Conservation (phyloP, 768 basidiomycete genomes). For the Suillus weaverae region DNA sequence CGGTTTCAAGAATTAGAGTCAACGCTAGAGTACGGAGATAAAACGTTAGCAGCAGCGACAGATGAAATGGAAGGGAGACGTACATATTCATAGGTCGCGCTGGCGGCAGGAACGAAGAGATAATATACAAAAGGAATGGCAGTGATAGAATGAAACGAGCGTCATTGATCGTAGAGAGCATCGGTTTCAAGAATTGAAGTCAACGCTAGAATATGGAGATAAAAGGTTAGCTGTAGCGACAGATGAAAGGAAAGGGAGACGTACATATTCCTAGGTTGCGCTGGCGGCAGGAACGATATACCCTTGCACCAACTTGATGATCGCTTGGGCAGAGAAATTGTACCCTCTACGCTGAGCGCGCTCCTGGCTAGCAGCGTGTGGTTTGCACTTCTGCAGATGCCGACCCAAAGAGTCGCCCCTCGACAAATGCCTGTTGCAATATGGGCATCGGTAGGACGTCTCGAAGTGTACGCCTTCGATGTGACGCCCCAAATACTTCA, state of each 20-base stretch:
- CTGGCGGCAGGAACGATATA: background rate
- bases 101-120: too few species aligned
- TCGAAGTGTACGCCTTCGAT: background rate
- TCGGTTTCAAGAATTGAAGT: too few species aligned
- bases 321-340: too few species aligned
- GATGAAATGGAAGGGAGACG: too few species aligned
- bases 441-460: background rate
- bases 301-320: background rate
- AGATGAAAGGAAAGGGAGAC: background rate
- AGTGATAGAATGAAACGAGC: too few species aligned
- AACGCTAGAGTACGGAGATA: background rate
- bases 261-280: background rate
- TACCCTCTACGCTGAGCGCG: background rate
- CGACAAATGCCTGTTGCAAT: background rate
- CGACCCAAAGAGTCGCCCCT: background rate
- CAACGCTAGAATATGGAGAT: too few species aligned
- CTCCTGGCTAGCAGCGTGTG: background rate
- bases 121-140: too few species aligned
- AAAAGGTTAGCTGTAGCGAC: too few species aligned
- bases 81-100: too few species aligned
- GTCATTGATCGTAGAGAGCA: too few species aligned
- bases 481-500: background rate
- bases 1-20: background rate
- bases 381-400: background rate
- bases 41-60: background rate